Evolutionary conservation across 2,329 filamentous ascomycete species (phyloP).

Genomic region (Claviceps purpurea): DNA sequence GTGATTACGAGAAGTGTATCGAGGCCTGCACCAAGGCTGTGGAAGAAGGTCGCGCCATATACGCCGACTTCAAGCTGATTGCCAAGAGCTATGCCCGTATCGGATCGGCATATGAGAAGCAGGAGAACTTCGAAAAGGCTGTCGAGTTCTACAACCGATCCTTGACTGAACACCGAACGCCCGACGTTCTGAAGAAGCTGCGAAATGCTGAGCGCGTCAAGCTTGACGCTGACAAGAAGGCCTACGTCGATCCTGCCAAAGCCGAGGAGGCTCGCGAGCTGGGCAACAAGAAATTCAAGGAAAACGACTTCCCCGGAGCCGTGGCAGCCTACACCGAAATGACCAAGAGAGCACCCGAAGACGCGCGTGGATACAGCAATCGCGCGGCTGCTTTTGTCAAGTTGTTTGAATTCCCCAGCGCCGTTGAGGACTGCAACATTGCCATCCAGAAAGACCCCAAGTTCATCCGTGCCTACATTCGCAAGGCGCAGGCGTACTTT

Average conservation of each 20-base stretch:
- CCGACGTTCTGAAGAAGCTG: constrained; percentile 85
- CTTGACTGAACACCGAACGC: constrained; percentile 90
- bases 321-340: constrained; percentile 93
- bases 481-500: constrained; percentile 89
- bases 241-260: constrained; percentile 82
- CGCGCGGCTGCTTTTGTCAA: constrained; percentile 95
- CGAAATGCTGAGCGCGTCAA: constrained; percentile 81
- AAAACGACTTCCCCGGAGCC: constrained; percentile 84
- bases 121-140: constrained; percentile 65
- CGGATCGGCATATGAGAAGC: constrained; percentile 84
- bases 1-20: constrained; percentile 78
- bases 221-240: constrained; percentile 57
- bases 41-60: constrained; percentile 75
- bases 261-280: constrained; percentile 91
- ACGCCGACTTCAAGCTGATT: constrained; percentile 95
- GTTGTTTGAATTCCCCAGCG: constrained; percentile 87
- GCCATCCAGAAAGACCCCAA: constrained; percentile 83
- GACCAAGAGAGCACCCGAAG: constrained; percentile 87
- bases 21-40: constrained; percentile 79
- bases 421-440: constrained; percentile 80
- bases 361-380: constrained; percentile 93
- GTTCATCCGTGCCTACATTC: constrained; percentile 92
- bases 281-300: constrained; percentile 95
- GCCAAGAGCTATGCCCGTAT: constrained; percentile 97
- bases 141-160: constrained; percentile 87